These are phyloP conservation scores for Corylus avellana DNA, from an alignment of 306 rosid genomes.

Conservation along the genomic window DNA sequence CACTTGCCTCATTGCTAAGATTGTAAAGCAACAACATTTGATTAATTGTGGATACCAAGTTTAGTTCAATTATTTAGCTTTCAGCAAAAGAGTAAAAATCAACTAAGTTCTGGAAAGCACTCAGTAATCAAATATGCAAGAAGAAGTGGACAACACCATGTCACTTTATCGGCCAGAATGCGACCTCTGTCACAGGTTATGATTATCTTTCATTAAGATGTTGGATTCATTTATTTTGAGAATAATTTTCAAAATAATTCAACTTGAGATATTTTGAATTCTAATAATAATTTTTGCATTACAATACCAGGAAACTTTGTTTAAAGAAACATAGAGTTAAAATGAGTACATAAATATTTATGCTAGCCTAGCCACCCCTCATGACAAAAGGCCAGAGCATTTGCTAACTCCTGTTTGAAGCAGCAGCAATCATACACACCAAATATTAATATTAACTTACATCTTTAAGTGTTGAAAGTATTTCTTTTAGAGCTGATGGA, in stretches of 20 bases:
- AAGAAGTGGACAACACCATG: background rate
- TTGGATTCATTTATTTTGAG: background rate
- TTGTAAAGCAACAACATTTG: background rate
- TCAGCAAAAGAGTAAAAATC: background rate
- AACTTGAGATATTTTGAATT: background rate
- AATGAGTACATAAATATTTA: too few species aligned
- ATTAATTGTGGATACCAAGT: background rate
- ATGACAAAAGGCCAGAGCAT: background rate
- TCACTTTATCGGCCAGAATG: background rate
- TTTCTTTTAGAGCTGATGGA: constrained; percentile 74
- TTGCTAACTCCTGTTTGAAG: background rate
- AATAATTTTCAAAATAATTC: background rate
- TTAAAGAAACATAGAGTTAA: background rate
- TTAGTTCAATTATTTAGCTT: background rate
- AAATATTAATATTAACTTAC: constrained; percentile 51
- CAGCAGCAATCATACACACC: background rate
- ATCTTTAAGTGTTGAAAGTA: constrained; percentile 79
- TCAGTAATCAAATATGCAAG: background rate
- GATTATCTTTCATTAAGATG: background rate
- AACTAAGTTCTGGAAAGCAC: background rate
- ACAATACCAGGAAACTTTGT: background rate
- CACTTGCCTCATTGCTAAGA: background rate
- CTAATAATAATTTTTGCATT: background rate
- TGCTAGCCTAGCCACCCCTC: background rate
- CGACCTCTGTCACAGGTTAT: background rate